These are phyloP conservation scores for Fusarium poae DNA, from an alignment of 2,329 filamentous ascomycete genomes.

Conservation along the genomic window DNA sequence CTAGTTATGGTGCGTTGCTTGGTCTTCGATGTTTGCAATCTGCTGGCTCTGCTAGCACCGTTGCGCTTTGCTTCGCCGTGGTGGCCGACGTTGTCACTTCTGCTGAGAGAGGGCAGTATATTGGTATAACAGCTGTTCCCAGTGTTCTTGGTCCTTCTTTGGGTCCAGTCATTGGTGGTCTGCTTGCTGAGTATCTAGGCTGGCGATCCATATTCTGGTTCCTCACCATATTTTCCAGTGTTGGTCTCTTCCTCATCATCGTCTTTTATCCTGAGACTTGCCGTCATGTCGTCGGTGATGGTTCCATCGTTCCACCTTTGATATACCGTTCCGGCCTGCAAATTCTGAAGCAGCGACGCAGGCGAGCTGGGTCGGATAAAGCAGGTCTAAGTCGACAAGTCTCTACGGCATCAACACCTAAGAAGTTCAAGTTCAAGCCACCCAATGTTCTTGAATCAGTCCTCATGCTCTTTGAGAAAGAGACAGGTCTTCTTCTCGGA, in stretches of 20 bases:
- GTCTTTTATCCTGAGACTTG: constrained; percentile 68
- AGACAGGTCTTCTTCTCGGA: constrained; percentile 60
- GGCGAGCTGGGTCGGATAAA: constrained; percentile 1
- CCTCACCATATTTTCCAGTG: constrained; percentile 61
- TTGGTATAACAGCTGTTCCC: constrained; percentile 65
- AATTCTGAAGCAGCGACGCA: constrained; percentile 43
- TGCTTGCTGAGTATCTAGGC: constrained; percentile 67
- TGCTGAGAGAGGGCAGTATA: constrained; percentile 71
- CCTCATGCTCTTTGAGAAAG: constrained; percentile 57
- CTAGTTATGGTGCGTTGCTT: constrained; percentile 63
- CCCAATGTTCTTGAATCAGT: constrained; percentile 59
- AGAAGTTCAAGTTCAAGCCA: constrained; percentile 54
- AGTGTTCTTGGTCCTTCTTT: constrained; percentile 63
- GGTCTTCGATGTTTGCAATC: constrained; percentile 69
- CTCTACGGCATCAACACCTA: constrained; percentile 30
- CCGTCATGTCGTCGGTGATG: constrained; percentile 64
- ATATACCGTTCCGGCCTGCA: constrained; percentile 55
- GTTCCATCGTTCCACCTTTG: constrained; percentile 59
- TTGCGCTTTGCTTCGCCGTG: constrained; percentile 69
- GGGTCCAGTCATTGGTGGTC: constrained; percentile 70
- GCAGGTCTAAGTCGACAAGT: constrained; percentile 22
- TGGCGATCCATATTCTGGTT: constrained; percentile 76
- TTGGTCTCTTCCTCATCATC: constrained; percentile 58
- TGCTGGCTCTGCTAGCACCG: constrained; percentile 69
- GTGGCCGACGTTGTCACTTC: constrained; percentile 74